Percentiles rank a stretch among this genome's conserved stretches.
Evolutionary conservation across 2,329 filamentous ascomycete genomes (phyloP).

Genomic region (Cordyceps tenuipes): DNA sequence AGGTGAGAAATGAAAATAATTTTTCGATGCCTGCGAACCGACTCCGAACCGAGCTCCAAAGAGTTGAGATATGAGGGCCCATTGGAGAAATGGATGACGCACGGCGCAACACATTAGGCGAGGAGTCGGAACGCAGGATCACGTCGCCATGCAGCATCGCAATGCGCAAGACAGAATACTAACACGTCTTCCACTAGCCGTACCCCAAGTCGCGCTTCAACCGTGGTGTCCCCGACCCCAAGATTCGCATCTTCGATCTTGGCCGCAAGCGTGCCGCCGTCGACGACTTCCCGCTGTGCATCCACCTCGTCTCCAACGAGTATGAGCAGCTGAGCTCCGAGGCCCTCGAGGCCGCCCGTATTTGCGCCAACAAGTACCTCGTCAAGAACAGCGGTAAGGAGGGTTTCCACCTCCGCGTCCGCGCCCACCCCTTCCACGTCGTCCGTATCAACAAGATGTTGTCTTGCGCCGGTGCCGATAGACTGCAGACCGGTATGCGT

Average conservation of each 20-base stretch:
- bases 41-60: conserved; percentile 7
- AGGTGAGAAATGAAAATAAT: conserved; percentile 54
- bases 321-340: conserved; percentile 99
- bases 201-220: conserved; percentile 99
- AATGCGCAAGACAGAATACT: conserved; percentile 10
- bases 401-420: conserved; percentile 65
- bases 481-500: conserved; percentile 99
- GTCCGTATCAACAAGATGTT: conserved; percentile 99
- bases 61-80: not conserved
- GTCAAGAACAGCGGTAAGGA: conserved; percentile 67
- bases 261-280: conserved; percentile 97
- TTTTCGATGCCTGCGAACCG: conserved; percentile 13
- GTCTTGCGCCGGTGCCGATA: conserved; percentile 99
- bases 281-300: conserved; percentile 98
- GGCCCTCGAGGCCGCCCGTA: conserved; percentile 98
- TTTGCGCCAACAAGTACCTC: conserved; percentile 99
- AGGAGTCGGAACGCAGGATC: not conserved
- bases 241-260: conserved; percentile 97
- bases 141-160: not conserved
- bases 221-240: conserved; percentile 86
- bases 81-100: not conserved
- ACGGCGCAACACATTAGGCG: not conserved
- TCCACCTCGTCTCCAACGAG: conserved; percentile 99
- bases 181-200: conserved; percentile 46
- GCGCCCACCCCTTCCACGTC: conserved; percentile 99